Conservation (phyloP, 768 basidiomycete genomes). For the Pisolithus orientalis region DNA sequence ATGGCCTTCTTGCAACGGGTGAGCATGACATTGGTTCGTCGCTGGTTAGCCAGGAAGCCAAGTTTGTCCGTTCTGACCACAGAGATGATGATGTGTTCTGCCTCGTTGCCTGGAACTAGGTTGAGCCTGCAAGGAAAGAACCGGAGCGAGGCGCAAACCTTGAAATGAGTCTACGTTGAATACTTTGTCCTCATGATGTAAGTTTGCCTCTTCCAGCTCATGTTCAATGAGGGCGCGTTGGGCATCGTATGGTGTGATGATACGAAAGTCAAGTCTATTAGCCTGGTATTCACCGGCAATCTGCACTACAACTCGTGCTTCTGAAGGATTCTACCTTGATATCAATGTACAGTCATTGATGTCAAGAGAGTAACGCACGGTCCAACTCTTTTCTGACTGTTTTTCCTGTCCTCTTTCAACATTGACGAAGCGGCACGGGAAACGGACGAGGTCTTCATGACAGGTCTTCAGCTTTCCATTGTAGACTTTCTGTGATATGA, state of each 20-base stretch:
- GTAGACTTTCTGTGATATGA: slow-evolving; percentile 67
- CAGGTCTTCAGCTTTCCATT: slow-evolving; percentile 47
- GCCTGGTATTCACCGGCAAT: slow-evolving; percentile 48
- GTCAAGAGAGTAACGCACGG: slow-evolving; percentile 15
- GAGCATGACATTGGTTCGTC: too few species aligned
- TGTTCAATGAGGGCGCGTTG: slow-evolving; percentile 58
- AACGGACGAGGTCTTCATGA: slow-evolving; percentile 36
- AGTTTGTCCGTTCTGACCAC: too few species aligned
- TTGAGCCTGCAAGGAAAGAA: slow-evolving; percentile 7
- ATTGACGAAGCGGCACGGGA: slow-evolving; percentile 34
- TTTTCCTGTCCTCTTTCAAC: slow-evolving; percentile 10
- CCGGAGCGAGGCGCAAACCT: slow-evolving; percentile 37
- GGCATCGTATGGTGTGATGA: slow-evolving; percentile 25
- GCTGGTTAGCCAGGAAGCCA: too few species aligned
- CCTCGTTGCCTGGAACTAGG: slow-evolving; percentile 47
- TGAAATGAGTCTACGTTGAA: slow-evolving; percentile 80
- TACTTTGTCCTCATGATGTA: slow-evolving; percentile 58
- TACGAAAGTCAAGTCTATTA: slow-evolving; percentile 4
- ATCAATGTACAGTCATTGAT: not conserved
- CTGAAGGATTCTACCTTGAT: slow-evolving; percentile 47
- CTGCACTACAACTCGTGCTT: slow-evolving; percentile 46
- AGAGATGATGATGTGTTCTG: too few species aligned
- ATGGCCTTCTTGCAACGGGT: too few species aligned
- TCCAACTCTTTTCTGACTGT: slow-evolving; percentile 29
- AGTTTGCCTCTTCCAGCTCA: slow-evolving; percentile 37